Base-by-base conservation (phyloP, 768 basidiomycete genomes). In the Lactifluus pinguis region DNA sequence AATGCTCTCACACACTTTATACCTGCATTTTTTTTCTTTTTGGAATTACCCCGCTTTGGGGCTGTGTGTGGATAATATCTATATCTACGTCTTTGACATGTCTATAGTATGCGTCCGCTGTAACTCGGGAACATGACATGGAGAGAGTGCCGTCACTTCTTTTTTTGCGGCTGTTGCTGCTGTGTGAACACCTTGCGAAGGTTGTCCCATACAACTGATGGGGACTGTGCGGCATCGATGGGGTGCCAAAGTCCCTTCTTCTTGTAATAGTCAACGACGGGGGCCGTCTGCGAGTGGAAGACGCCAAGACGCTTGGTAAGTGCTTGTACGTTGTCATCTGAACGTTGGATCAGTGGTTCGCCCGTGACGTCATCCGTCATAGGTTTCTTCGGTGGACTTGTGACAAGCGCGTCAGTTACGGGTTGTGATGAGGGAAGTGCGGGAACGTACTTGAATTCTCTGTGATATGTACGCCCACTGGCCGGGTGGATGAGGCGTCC, bases 361-460 rank as follows among this genome's bases (percentile, higher is more conserved):
- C 97, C 97, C 4, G 94, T 90, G 39, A 89, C 78, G 73, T 99
- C 97, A 75, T 99, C 97, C 19, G 80, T 80, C 80, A 92, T 88
- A n/a, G 85, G 68, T 76, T 97, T 98, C 81, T 98, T 98, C 34
- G 97, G 97, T 6, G 97, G 97, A 76, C 95, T 99, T 99, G 71
- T 62, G 66, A 32, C 29, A 41, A 11, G 11, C 8, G 7, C 29
- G 30, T 21, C 45, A 47, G 4, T 47, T 47, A 47, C 45, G 29
- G 42, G 34, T 2, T 29, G 45, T 42, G 21, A 34, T 34, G 32
- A 41, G 41, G 17, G 17, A 10, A 39, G 50, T 9, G n/a, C 15
- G 49, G 19, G 32, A 13, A 54, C 91, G 71, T 70, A 98, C 94
- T 83, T 80, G 83, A 95, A 99, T 72, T 95, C 92, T 68, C 77